Conservation (phyloP, 2,329 filamentous ascomycete species). For the Verticillium isaacii region DNA sequence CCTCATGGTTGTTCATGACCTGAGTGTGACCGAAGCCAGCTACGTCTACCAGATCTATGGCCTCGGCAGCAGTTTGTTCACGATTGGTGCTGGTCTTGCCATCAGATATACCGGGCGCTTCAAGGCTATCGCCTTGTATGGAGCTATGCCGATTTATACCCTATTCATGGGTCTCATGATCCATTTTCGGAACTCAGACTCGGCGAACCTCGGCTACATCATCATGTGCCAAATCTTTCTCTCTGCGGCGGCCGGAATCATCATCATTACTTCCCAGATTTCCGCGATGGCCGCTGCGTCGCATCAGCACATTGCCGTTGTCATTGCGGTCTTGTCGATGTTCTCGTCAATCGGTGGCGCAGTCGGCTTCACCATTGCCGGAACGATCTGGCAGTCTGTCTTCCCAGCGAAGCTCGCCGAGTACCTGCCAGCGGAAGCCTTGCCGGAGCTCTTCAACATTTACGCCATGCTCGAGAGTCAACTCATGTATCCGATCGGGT, state of each 20-base stretch:
- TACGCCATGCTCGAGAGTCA: conserved; percentile 28
- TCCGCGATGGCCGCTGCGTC: conserved; percentile 24
- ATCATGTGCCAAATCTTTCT: conserved; percentile 34
- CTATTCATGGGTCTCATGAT: conserved; percentile 26
- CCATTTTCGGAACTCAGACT: conserved; percentile 24
- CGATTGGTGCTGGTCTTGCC: conserved; percentile 31
- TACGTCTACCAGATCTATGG: conserved; percentile 29
- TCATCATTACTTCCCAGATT: conserved; percentile 32
- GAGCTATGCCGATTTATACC: conserved; percentile 27
- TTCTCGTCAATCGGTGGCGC: conserved; percentile 25
- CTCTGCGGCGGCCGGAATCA: conserved; percentile 25
- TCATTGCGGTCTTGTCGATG: conserved; percentile 25
- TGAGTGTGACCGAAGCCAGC: conserved; percentile 19
- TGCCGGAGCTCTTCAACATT: conserved; percentile 34
- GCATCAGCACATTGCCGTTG: conserved; percentile 26
- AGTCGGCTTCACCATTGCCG: conserved; percentile 24
- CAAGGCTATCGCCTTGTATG: conserved; percentile 24
- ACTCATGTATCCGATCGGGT: conserved; percentile 33
- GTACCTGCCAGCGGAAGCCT: conserved; percentile 30
- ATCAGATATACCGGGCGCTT: conserved; percentile 26
- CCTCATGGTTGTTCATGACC: conserved; percentile 29
- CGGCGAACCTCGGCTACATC: conserved; percentile 24
- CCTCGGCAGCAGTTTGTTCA: conserved; percentile 31
- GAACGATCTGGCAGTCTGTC: conserved; percentile 26
- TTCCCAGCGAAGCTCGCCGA: conserved; percentile 31